Evolutionary conservation across 2,329 filamentous ascomycete genomes (phyloP).

Genomic region (Diaporthe helianthi): DNA sequence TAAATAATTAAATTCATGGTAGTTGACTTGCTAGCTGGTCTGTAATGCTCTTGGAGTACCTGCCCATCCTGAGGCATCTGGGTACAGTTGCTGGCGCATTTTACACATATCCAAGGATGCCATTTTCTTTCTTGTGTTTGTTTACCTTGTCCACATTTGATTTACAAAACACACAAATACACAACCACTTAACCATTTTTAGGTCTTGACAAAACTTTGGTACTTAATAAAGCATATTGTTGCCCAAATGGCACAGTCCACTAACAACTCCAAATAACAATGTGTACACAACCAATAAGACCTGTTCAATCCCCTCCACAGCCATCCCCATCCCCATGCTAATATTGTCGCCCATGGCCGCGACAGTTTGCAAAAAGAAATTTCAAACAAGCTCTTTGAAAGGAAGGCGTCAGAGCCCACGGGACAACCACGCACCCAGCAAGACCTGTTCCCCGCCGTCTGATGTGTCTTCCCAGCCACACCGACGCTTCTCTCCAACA

Average conservation of each 20-base stretch:
- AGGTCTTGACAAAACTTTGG: too few species aligned
- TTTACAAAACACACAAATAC: neutral
- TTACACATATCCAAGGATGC: too few species aligned
- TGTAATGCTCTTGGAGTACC: neutral
- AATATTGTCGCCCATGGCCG: conserved; percentile 55
- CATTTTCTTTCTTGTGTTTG: too few species aligned
- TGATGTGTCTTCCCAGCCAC: conserved; percentile 44
- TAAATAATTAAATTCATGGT: too few species aligned
- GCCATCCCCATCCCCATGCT: conserved; percentile 49
- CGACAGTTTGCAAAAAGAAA: too few species aligned
- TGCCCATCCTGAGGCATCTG: too few species aligned
- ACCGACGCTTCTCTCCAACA: conserved; percentile 30
- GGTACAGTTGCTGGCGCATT: too few species aligned
- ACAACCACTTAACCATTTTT: too few species aligned
- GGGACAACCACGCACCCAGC: conserved; percentile 37
- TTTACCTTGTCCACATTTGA: neutral
- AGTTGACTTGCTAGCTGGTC: neutral
- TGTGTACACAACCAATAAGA: neutral
- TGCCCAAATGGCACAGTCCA: neutral
- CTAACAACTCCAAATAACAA: neutral
- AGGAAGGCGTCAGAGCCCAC: conserved; percentile 40
- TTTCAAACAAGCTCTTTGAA: conserved; percentile 49
- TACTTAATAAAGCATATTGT: too few species aligned
- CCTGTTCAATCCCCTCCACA: neutral
- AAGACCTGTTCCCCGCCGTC: conserved; percentile 34